Conservation (phyloP, 2,329 filamentous ascomycete genomes). For the Orbilia oligospora region DNA sequence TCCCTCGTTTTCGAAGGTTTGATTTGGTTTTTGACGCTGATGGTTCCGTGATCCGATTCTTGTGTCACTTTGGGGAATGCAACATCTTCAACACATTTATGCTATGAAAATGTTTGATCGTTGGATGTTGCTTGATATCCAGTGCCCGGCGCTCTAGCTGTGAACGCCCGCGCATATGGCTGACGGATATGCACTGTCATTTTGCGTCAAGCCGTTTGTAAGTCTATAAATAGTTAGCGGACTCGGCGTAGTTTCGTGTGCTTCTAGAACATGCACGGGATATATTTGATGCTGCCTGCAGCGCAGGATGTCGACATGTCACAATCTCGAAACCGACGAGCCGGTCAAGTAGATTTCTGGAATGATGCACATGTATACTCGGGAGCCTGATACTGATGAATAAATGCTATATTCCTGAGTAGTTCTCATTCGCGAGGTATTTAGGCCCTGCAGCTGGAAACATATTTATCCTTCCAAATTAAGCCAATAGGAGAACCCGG, state of each 20-base stretch:
- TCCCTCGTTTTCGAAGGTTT: background rate
- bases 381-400: background rate
- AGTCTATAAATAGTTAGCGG: conserved; percentile 11
- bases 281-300: background rate
- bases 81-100: conserved; percentile 24
- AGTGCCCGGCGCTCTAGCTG: background rate
- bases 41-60: background rate
- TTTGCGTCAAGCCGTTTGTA: background rate
- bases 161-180: background rate
- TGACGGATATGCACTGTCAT: background rate
- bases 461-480: background rate
- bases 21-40: background rate
- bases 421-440: background rate
- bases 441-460: too few species aligned
- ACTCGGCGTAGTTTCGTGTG: background rate
- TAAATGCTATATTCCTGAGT: background rate
- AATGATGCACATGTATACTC: background rate
- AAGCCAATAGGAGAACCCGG: background rate
- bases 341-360: background rate
- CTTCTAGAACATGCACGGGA: background rate
- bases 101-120: background rate
- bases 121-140: background rate
- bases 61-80: background rate
- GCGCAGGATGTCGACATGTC: background rate
- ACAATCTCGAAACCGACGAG: background rate